Evolutionary conservation across 2,329 filamentous ascomycete genomes (phyloP).

Genomic region (Pseudopyricularia cyperi): DNA sequence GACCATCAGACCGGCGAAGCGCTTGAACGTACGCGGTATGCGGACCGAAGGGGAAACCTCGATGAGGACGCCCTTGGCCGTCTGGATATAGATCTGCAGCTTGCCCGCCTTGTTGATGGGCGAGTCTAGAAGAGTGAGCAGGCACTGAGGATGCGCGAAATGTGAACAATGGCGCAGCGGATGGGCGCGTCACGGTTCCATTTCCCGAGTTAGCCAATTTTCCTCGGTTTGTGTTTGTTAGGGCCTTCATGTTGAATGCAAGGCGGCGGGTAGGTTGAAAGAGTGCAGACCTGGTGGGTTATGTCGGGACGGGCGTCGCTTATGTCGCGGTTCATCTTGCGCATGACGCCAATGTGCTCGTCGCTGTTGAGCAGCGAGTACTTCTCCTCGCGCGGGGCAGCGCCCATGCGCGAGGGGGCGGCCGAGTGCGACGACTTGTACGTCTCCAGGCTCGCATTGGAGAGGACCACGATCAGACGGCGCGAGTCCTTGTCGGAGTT

Average conservation of each 20-base stretch:
- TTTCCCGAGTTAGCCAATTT: background rate
- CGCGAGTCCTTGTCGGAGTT: constrained; percentile 80
- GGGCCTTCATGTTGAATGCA: constrained; percentile 33
- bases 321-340: constrained; percentile 98
- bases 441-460: constrained; percentile 93
- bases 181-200: background rate
- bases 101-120: constrained; percentile 97
- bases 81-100: constrained; percentile 97
- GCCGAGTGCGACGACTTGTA: constrained; percentile 74
- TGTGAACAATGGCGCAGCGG: constrained; percentile 9
- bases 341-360: constrained; percentile 97
- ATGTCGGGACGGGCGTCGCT: constrained; percentile 97
- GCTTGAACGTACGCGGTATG: constrained; percentile 96
- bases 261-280: constrained; percentile 9
- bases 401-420: constrained; percentile 46
- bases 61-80: constrained; percentile 91
- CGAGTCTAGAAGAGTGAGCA: constrained; percentile 92
- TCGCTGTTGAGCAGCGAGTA: constrained; percentile 97
- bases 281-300: constrained; percentile 69
- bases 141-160: constrained; percentile 54
- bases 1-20: constrained; percentile 96
- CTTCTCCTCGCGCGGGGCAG: constrained; percentile 69
- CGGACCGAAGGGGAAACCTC: constrained; percentile 97
- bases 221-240: background rate
- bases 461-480: constrained; percentile 87